A percentile compares a stretch with the other conserved stretches of the same genome.
Conservation (phyloP, 2,329 filamentous ascomycete species). For the Xylariaceae sp. region DNA sequence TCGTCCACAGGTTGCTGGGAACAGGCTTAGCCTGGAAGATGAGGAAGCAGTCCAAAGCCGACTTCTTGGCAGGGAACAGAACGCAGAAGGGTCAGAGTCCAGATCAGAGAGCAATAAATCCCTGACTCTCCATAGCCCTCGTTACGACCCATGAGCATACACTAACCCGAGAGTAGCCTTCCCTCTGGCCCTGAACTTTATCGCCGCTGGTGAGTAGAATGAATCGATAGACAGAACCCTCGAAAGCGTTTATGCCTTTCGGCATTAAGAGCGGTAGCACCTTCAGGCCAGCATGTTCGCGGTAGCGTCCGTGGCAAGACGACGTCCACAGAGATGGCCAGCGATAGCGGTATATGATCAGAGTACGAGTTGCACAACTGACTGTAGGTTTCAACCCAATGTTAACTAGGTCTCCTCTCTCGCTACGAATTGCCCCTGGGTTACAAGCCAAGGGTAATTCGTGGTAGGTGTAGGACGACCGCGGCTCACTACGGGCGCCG, state of each 20-base stretch:
- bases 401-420: constrained; percentile 30
- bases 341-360: constrained; percentile 10
- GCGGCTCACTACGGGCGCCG: constrained; percentile 84
- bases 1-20: constrained; percentile 54
- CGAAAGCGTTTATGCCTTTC: constrained; percentile 27
- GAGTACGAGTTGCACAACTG: constrained; percentile 25
- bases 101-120: constrained; percentile 10
- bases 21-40: constrained; percentile 53
- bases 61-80: constrained; percentile 72
- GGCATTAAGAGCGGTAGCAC: constrained; percentile 62
- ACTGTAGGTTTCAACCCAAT: constrained; percentile 42
- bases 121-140: constrained; percentile 9
- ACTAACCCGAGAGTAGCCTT: constrained; percentile 53
- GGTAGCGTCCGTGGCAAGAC: background rate
- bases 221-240: constrained; percentile 25
- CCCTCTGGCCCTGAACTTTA: constrained; percentile 82
- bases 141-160: background rate
- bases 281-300: constrained; percentile 13
- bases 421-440: too few relatives aligned
- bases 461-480: constrained; percentile 32
- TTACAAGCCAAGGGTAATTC: constrained; percentile 3
- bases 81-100: constrained; percentile 73
- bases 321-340: background rate
- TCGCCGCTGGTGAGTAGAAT: constrained; percentile 80
- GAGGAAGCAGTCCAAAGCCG: constrained; percentile 60